Conservation (phyloP, 805 yeast species). For the Citeromyces matritensis region DNA sequence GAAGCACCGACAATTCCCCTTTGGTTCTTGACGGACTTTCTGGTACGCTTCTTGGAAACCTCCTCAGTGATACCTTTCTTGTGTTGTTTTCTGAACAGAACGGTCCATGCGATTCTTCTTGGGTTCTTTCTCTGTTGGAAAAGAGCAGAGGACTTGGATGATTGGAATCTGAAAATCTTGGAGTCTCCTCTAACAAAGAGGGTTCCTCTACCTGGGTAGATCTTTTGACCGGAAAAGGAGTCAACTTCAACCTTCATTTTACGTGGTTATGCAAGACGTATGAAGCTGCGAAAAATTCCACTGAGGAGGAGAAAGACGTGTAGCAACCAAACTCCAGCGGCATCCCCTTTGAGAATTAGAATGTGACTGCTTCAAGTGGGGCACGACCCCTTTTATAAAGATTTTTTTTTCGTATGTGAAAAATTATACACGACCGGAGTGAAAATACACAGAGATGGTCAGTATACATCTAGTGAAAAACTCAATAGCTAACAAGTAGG, state of each 20-base stretch:
- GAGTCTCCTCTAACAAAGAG: slow-evolving; percentile 99
- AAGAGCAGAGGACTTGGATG: slow-evolving; percentile 93
- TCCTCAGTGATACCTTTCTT: slow-evolving; percentile 99
- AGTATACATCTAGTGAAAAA: slow-evolving; percentile 28
- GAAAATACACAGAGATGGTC: slow-evolving; percentile 95
- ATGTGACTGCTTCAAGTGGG: background rate
- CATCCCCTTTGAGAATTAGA: background rate
- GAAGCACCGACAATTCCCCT: slow-evolving; percentile 99
- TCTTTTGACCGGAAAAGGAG: slow-evolving; percentile 97
- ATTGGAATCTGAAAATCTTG: slow-evolving; percentile 98
- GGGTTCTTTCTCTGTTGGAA: slow-evolving; percentile 99
- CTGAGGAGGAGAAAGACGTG: background rate
- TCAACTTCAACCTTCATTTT: slow-evolving; percentile 99
- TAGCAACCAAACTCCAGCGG: background rate
- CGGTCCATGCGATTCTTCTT: slow-evolving; percentile 99
- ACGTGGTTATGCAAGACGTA: slow-evolving; percentile 3
- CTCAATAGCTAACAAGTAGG: slow-evolving; percentile 42
- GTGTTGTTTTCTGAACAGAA: slow-evolving; percentile 99
- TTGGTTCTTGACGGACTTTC: slow-evolving; percentile 96
- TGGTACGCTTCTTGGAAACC: slow-evolving; percentile 90
- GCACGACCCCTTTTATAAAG: background rate
- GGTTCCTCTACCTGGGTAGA: slow-evolving; percentile 99
- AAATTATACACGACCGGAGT: slow-evolving; percentile 71
- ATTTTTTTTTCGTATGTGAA: slow-evolving; percentile 1
- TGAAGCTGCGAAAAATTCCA: slow-evolving; percentile 1